Evolutionary conservation across 1,284 basidiomycete species (phyloP), one percentile per base, ranked within the genome.

Genomic region (Naganishia sp.): DNA sequence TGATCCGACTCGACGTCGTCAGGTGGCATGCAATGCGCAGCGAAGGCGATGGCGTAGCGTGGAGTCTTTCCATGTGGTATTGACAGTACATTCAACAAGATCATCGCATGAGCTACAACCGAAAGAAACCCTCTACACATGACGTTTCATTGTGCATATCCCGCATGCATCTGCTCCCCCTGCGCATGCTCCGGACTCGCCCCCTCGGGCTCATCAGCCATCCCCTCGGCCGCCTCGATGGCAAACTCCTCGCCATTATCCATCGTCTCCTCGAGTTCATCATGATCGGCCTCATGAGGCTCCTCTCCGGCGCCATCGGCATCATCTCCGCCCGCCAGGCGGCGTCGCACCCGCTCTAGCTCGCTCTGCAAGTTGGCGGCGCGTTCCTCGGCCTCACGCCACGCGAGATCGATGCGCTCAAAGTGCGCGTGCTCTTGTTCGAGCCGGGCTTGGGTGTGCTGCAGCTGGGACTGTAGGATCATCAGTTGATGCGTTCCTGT

Each of bases 1-100:
- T 18, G 11, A 15, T 18, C 6, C 21, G 15, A n/a, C 35, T 32
- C 13, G 35, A 2, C 35, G 7, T 39, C 35, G 28, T 11, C 6
- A 61, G 58, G 58, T 61, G 92, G 92, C 92, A 94, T 78, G 89
- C 88, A 6, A 91, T 94, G 90, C 84, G 86, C 56, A 88, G 87
- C 74, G 89, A 92, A 79, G 85, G 78, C 1, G 65, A 66, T 6
- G 75, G 70, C 2, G 72, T 73, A 1, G 75, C 74, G 3, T 80
- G 78, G 77, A 78, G 77, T 66, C 74, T 80, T 1, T 79, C 78
- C 5, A 79, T 78, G 68, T 80, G 79, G 79, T 79, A 76, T 63
- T 80, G 35, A 55, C 13, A 25, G 49, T 18, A 18, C 21, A 23
- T 46, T n/a, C 15, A 7, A 39, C 35, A 39, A 39, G 3, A 39